These are phyloP conservation scores for Pilobolus umbonatus DNA, from an alignment of 192 early-diverging fungal species.

Conservation along the genomic window DNA sequence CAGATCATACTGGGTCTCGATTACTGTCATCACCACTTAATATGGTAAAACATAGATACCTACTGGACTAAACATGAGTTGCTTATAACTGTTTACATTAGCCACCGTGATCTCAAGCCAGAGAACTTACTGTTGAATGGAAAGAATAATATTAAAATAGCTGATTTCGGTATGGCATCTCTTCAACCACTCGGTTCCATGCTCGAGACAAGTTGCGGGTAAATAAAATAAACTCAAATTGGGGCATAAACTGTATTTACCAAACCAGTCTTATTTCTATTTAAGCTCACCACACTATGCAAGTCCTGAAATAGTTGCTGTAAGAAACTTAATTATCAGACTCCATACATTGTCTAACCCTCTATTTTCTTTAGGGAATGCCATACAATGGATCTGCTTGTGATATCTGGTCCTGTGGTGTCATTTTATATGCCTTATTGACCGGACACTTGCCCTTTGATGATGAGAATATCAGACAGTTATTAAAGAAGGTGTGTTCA, in stretches of 20 bases:
- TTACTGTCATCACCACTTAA: slow-evolving; percentile 61
- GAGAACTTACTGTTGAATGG: slow-evolving; percentile 61
- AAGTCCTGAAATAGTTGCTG: slow-evolving; percentile 68
- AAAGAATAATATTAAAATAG: slow-evolving; percentile 76
- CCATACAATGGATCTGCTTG: slow-evolving; percentile 63
- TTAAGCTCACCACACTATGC: slow-evolving; percentile 68
- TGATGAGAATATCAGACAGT: slow-evolving; percentile 64
- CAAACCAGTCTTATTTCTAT: slow-evolving; percentile 20
- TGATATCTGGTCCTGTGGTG: slow-evolving; percentile 73
- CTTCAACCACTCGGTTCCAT: slow-evolving; percentile 43
- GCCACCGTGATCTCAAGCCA: slow-evolving; percentile 92
- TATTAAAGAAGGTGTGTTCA: slow-evolving; percentile 54
- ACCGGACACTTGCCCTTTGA: slow-evolving; percentile 76
- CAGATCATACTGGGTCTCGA: slow-evolving; percentile 68
- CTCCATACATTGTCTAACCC: neutral
- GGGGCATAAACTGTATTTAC: slow-evolving; percentile 18
- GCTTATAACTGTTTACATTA: neutral
- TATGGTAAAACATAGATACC: slow-evolving; percentile 48
- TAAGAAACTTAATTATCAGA: slow-evolving; percentile 22
- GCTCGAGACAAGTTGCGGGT: slow-evolving; percentile 68
- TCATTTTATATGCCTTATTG: slow-evolving; percentile 67
- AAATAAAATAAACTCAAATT: slow-evolving; percentile 20
- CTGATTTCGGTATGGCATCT: slow-evolving; percentile 90
- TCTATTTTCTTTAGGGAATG: slow-evolving; percentile 38
- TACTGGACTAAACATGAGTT: neutral